phyloP scores from a whole-genome alignment of 2,329 filamentous ascomycete species.

The Colletotrichum sp. region DNA sequence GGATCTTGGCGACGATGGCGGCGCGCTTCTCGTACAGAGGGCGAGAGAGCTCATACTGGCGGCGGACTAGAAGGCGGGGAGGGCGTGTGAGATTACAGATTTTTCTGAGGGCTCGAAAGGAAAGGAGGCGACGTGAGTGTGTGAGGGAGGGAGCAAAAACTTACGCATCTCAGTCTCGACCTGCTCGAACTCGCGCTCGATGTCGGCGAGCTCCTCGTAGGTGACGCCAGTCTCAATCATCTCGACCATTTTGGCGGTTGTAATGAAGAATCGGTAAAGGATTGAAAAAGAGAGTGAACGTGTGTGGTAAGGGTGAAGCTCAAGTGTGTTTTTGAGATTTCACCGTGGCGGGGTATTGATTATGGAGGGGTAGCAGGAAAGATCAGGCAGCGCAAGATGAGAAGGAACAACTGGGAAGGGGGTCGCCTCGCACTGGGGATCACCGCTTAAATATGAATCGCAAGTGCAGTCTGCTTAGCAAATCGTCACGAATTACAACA shows the following conservation, averaged over 20 bases:
- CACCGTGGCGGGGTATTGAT: conserved; percentile 3
- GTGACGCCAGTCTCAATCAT: conserved; percentile 53
- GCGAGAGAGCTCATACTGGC: conserved; percentile 71
- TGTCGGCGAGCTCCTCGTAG: conserved; percentile 78
- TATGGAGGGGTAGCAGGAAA: conserved; percentile 5
- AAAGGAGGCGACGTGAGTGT: background rate
- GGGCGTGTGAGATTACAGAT: background rate
- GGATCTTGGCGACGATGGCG: conserved; percentile 73
- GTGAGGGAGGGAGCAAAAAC: conserved; percentile 24
- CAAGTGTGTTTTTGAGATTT: background rate
- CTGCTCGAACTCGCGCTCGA: conserved; percentile 86
- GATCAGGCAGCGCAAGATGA: conserved; percentile 20
- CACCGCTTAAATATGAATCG: background rate
- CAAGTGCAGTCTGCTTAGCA: conserved; percentile 6
- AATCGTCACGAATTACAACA: background rate
- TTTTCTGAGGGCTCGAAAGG: background rate
- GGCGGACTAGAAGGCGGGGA: conserved; percentile 63
- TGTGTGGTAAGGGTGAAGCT: background rate
- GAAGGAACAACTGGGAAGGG: conserved; percentile 22
- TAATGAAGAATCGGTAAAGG: background rate
- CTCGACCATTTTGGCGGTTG: conserved; percentile 28
- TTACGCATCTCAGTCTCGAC: conserved; percentile 76
- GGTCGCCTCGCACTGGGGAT: conserved; percentile 7
- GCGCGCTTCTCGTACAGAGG: conserved; percentile 80
- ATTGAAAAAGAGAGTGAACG: background rate